Evolutionary conservation across 2,329 filamentous ascomycete genomes (phyloP), one percentile per base, ranked within the genome.

Genomic region (Penicillium rolfsii): DNA sequence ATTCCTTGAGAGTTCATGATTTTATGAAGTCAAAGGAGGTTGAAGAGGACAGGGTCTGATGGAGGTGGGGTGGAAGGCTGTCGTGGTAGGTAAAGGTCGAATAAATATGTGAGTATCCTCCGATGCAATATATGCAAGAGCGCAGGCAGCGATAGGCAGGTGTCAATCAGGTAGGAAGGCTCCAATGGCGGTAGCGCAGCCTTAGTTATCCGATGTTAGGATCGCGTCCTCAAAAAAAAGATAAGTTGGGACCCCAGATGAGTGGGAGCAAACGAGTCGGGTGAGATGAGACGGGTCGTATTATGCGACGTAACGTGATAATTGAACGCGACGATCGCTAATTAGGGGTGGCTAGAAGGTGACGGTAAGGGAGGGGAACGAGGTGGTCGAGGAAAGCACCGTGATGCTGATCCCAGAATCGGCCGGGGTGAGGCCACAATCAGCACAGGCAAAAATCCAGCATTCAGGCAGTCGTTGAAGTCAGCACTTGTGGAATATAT

Each of bases 1-100:
- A 77, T 70, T 53, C 76, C 74, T 72, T 80, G 77, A 24, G 78
- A 75, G 56, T 74, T 72, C 77, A 79, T 80, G 58, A 56, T 67
- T 63, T 64, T 62, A 14, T 38, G 28, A 33, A 28, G 24, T 22
- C 48, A 30, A 38, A 33, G 40, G 43, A 43, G n/a, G 22, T 50
- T 41, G 52, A 48, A 33, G n/a, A 52, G 26, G 35, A 24, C 14
- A 45, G 54, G 52, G 57, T 26, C 33, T 30, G 24, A 2, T 16
- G 38, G 36, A 22, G 16, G 24, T 19, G 26, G 38, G 26, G 36
- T 19, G 48, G 48, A 53, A 53, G 24, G 40, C 28, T 53, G 36
- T 50, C 30, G 48, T 24, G 19, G 2, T 24, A 22, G 53, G 40
- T 5, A 36, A 8, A 28, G 12, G 28, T 12, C 41, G 41, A 38